Conservation (phyloP, 2,329 filamentous ascomycete genomes). For the Neophaeococcomyces aloes region DNA sequence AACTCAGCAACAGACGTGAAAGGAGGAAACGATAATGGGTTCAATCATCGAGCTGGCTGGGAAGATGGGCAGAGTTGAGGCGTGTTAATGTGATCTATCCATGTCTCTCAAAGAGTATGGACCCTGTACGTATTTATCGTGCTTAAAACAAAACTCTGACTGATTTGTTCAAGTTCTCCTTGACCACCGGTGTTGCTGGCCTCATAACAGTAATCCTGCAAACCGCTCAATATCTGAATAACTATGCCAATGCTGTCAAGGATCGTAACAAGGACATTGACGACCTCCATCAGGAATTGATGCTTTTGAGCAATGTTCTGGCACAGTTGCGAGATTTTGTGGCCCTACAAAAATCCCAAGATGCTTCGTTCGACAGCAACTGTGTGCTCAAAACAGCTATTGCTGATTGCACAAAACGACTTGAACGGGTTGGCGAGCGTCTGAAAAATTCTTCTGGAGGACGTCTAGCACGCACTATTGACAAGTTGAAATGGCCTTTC, state of each 20-base stretch:
- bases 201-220: constrained; percentile 16
- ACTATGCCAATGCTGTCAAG: constrained; percentile 17
- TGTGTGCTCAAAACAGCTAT: constrained; percentile 18
- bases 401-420: constrained; percentile 14
- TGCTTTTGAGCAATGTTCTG: constrained; percentile 18
- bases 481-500: constrained; percentile 20
- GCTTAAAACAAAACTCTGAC: neutral
- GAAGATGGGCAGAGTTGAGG: too few species aligned
- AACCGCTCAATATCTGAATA: constrained; percentile 12
- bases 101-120: too few species aligned
- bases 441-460: constrained; percentile 13
- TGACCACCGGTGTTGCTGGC: constrained; percentile 18
- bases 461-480: constrained; percentile 13
- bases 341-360: constrained; percentile 10
- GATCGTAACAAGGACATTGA: constrained; percentile 17
- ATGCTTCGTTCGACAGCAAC: constrained; percentile 12
- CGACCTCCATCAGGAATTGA: constrained; percentile 18
- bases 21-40: too few species aligned
- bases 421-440: constrained; percentile 19
- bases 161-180: constrained; percentile 10
- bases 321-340: constrained; percentile 16
- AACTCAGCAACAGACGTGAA: too few species aligned
- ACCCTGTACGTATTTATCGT: neutral
- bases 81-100: too few species aligned
- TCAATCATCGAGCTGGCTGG: too few species aligned